phyloP scores from a whole-genome alignment of 169 alveolate genomes.

The Plasmodium vinckei region DNA sequence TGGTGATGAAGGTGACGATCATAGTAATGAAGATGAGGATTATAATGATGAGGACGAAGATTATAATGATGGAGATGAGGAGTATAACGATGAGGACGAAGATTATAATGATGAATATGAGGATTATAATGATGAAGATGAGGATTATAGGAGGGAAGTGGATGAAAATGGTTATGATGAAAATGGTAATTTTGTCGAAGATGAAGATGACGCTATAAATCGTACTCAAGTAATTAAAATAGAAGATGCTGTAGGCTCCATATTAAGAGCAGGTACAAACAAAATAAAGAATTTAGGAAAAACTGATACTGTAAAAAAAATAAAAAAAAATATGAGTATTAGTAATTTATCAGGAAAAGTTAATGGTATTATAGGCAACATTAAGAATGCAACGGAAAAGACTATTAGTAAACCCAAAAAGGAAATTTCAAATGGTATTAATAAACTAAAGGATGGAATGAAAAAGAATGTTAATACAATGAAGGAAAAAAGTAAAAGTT shows the following conservation, averaged over 20 bases:
- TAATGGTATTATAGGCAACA: conserved; percentile 8
- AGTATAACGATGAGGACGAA: background rate
- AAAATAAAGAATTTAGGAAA: conserved; percentile 30
- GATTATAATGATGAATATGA: background rate
- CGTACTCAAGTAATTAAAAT: background rate
- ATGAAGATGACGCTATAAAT: conserved; percentile 1
- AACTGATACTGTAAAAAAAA: conserved; percentile 11
- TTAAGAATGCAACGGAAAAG: conserved; percentile 26
- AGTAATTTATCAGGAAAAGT: conserved; percentile 28
- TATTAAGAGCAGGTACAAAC: conserved; percentile 22
- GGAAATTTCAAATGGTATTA: background rate
- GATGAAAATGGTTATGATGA: background rate
- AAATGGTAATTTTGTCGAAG: background rate
- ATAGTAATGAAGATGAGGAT: background rate
- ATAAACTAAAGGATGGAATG: conserved; percentile 2
- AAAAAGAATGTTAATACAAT: background rate
- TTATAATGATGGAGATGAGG: background rate
- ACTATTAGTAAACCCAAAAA: background rate
- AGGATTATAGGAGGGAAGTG: background rate
- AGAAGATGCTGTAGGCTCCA: conserved; percentile 8
- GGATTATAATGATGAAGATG: conserved; percentile 5
- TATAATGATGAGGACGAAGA: background rate
- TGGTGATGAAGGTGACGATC: background rate
- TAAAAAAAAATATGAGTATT: conserved; percentile 20
- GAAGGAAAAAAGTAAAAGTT: background rate